A percentile compares a stretch with the other conserved stretches of the same genome.
These are phyloP conservation scores for Starmerella vaccinii DNA, from an alignment of 805 yeast genomes.

Conservation along the genomic window DNA sequence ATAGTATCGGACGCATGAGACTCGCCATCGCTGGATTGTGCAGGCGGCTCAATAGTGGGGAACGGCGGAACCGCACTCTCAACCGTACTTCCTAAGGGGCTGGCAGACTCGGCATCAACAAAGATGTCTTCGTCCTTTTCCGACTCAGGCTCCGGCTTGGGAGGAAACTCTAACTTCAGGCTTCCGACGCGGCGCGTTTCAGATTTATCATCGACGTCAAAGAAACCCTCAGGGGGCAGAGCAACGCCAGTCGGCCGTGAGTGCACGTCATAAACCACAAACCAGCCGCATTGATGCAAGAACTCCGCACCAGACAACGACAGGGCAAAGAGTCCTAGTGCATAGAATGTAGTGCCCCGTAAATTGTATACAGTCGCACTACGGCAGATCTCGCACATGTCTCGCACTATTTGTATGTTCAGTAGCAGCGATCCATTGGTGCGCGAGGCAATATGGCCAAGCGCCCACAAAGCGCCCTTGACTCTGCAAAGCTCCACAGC, in stretches of 20 bases:
- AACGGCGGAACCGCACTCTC: not conserved
- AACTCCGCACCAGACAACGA: slow-evolving; percentile 77
- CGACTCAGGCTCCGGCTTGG: not conserved
- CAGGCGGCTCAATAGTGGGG: not conserved
- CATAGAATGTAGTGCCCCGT: slow-evolving; percentile 67
- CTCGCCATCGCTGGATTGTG: not conserved
- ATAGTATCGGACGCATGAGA: not conserved
- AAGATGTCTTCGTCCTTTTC: not conserved
- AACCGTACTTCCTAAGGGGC: not conserved
- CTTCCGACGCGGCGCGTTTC: not conserved
- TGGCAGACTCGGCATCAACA: slow-evolving; percentile 1
- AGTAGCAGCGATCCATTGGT: slow-evolving; percentile 52
- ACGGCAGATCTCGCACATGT: slow-evolving; percentile 43
- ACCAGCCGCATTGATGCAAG: slow-evolving; percentile 74
- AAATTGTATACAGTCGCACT: slow-evolving; percentile 47
- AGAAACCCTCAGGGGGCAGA: slow-evolving; percentile 15
- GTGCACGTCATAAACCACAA: slow-evolving; percentile 34
- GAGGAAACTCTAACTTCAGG: not conserved
- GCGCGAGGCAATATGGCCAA: slow-evolving; percentile 72
- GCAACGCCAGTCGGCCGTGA: slow-evolving; percentile 22
- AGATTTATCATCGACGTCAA: not conserved
- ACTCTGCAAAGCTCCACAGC: slow-evolving; percentile 38
- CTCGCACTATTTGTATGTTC: slow-evolving; percentile 38
- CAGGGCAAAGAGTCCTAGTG: slow-evolving; percentile 59
- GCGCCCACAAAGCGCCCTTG: slow-evolving; percentile 76